These are phyloP conservation scores for Calocybe gambosa DNA, from an alignment of 1,284 basidiomycete species.

Conservation along the genomic window DNA sequence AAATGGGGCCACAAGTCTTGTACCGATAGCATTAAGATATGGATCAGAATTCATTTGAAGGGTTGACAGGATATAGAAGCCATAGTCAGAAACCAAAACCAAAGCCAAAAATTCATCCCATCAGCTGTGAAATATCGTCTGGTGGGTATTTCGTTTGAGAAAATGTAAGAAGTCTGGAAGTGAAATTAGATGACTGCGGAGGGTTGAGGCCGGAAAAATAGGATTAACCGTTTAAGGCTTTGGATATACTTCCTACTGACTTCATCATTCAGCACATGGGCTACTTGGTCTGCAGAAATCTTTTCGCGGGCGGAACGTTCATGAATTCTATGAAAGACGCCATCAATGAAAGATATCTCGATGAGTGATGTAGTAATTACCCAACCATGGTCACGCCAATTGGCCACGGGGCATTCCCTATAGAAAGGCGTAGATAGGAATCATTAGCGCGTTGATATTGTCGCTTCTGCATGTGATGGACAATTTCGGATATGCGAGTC, in stretches of 20 bases:
- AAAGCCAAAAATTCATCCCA: slow-evolving; percentile 52
- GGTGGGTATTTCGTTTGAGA: slow-evolving; percentile 94
- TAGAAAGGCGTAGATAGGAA: slow-evolving; percentile 92
- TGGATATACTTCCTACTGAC: slow-evolving; percentile 99
- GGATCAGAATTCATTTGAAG: no score
- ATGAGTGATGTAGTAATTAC: slow-evolving; percentile 38
- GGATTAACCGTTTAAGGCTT: slow-evolving; percentile 82
- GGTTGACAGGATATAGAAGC: neutral
- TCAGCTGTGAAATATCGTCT: slow-evolving; percentile 83
- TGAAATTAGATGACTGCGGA: slow-evolving; percentile 1
- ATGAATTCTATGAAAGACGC: slow-evolving; percentile 70
- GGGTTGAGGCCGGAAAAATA: neutral
- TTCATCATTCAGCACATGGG: slow-evolving; percentile 98
- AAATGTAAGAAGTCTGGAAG: slow-evolving; percentile 78
- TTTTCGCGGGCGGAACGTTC: slow-evolving; percentile 96
- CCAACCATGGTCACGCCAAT: slow-evolving; percentile 99
- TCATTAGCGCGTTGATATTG: slow-evolving; percentile 96
- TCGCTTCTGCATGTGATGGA: slow-evolving; percentile 92
- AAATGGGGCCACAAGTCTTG: no score
- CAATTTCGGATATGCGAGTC: slow-evolving; percentile 88
- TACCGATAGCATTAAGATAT: no score
- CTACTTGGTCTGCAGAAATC: slow-evolving; percentile 94
- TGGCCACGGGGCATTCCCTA: slow-evolving; percentile 99
- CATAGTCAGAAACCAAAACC: neutral
- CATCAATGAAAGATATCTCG: neutral